Percentiles rank a stretch among this genome's conserved stretches.
Evolutionary conservation across 2,329 filamentous ascomycete species (phyloP).

Genomic region (Tolypocladium pustulatum): DNA sequence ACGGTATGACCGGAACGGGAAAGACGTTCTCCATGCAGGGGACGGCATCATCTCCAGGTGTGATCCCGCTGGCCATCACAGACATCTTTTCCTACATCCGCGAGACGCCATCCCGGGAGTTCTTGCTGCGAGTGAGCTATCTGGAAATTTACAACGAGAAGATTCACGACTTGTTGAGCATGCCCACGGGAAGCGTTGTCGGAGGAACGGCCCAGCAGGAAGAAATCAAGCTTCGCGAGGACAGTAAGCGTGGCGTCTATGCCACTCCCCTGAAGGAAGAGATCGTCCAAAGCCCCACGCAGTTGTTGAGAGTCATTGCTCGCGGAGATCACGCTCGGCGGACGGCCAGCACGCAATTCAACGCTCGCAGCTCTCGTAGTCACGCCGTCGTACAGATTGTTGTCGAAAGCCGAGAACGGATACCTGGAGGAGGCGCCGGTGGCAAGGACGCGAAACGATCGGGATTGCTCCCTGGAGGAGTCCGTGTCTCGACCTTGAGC

Average conservation of each 20-base stretch:
- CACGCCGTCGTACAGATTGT: conserved; percentile 98
- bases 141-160: conserved; percentile 98
- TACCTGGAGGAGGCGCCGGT: conserved; percentile 41
- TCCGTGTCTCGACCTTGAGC: conserved; percentile 88
- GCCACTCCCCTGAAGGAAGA: conserved; percentile 94
- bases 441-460: conserved; percentile 48
- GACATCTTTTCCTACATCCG: conserved; percentile 99
- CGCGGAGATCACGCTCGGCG: conserved; percentile 83
- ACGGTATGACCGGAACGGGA: conserved; percentile 97
- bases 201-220: conserved; percentile 55
- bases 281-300: conserved; percentile 95
- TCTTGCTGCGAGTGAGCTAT: conserved; percentile 91
- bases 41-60: conserved; percentile 86
- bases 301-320: conserved; percentile 87
- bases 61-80: conserved; percentile 93
- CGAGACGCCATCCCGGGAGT: conserved; percentile 90
- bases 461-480: conserved; percentile 69
- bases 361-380: conserved; percentile 90
- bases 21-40: conserved; percentile 99
- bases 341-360: conserved; percentile 94
- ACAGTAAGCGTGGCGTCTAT: conserved; percentile 93
- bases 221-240: conserved; percentile 94
- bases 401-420: conserved; percentile 87
- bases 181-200: conserved; percentile 48
- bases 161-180: conserved; percentile 85